phyloP scores from a whole-genome alignment of 2,329 filamentous ascomycete genomes.

The Amphichorda felina region DNA sequence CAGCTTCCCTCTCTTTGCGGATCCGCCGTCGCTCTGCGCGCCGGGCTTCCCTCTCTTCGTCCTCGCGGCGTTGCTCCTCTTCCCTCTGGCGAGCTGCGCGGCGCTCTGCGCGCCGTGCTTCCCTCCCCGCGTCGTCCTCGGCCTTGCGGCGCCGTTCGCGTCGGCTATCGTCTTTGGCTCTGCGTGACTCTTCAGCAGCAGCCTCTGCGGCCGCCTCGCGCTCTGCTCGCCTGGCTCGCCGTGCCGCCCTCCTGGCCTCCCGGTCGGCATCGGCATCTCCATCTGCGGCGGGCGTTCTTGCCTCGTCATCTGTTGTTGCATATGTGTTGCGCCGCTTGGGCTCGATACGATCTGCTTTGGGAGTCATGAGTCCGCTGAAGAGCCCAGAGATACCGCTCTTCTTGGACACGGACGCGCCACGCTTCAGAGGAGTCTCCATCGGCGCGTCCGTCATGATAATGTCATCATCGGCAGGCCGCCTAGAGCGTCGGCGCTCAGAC shows the following conservation, averaged over 20 bases:
- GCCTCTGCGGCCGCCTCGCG: constrained; percentile 26
- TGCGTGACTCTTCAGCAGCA: constrained; percentile 36
- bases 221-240: constrained; percentile 46
- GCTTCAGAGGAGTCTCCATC: constrained; percentile 19
- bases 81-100: constrained; percentile 35
- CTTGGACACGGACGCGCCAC: constrained; percentile 26
- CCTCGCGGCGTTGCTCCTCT: constrained; percentile 25
- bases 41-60: constrained; percentile 23
- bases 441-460: constrained; percentile 21
- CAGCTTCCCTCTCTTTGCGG: constrained; percentile 33
- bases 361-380: constrained; percentile 46
- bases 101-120: constrained; percentile 43
- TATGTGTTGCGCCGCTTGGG: constrained; percentile 36
- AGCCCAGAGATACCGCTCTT: constrained; percentile 46
- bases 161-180: constrained; percentile 42
- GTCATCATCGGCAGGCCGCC: constrained; percentile 24
- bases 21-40: constrained; percentile 36
- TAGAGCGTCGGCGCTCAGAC: constrained; percentile 20
- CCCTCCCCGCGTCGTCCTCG: constrained; percentile 48
- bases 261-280: constrained; percentile 41
- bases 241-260: constrained; percentile 50
- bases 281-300: constrained; percentile 33
- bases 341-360: constrained; percentile 26
- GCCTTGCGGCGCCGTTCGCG: constrained; percentile 42
- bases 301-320: constrained; percentile 38